Evolutionary conservation across 192 early-diverging fungal genomes (phyloP), one percentile per base, ranked within the genome.

Genomic region (Phlyctochytrium bullatum): DNA sequence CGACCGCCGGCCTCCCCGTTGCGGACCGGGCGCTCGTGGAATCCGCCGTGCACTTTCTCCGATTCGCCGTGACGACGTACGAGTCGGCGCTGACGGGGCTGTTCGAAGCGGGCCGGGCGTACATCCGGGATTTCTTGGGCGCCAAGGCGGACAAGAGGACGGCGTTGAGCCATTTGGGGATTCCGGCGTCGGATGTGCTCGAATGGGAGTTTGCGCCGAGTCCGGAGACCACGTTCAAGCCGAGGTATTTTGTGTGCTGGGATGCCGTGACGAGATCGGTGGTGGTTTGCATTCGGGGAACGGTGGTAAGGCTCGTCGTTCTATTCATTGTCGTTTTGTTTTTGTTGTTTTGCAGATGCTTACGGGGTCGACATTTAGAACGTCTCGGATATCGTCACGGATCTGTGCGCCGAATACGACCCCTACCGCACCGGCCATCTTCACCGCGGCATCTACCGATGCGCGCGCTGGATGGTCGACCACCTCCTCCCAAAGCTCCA

Each of bases 41-140:
- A 4, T 62, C 73, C 34, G 72, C 72, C 16, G 62, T 68, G 34
- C 73, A 78, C 69, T 78, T 78, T 69, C 52, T 78, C 25, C 68
- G 73, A 40, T 78, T 71, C 52, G 52, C 72, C 2, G 64, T 66
- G 50, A 52, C 69, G 10, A 50, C 76, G 27, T 78, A 78, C 61
- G 76, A 72, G 16, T 67, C 76, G 36, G 52, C 71, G 0, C 36
- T 66, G 10, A 24, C 68, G 16, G 73, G 73, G 61, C 74, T 25
- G 16, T 78, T 73, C 34, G 76, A 72, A 0, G 73, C 69, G 61
- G 76, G 76, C 1, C 73, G 71, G 34, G 67, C 57, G 14, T 67
- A 65, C 61, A 25, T 64, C 36, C 51, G 66, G 27, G 68, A 78
- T 65, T 54, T 65, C n/a, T 14, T 69, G 12, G 58, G 63, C 17